Evolutionary conservation across 2,329 filamentous ascomycete species (phyloP), one percentile per base, ranked within the genome.

Genomic region (Sporothrix globosa): DNA sequence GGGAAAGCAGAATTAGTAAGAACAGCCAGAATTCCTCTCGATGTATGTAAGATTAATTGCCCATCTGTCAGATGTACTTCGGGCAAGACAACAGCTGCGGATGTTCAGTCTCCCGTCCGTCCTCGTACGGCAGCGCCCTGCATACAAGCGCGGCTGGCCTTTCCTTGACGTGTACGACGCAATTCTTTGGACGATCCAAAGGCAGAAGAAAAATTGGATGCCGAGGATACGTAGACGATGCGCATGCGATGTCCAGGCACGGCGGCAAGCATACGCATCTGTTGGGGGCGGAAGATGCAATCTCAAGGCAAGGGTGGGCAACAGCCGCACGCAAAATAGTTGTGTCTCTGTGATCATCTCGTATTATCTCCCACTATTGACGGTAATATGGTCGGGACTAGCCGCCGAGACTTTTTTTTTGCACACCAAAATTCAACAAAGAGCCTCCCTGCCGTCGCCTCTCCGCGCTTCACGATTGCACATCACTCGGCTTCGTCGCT

Each of bases 61-160:
- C 41, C 39, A 63, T 63, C n/a, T 63, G n/a, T 46, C 39, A 46
- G 58, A 63, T 63, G 24, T 21, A 19, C n/a, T 6, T 63, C 58
- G 58, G 17, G 58, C 39, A 63, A 63, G 39, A 46, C 9, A 13
- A 63, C 58, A 63, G 58, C 39, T 46, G 19, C 58, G 13, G 58
- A 63, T 19, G 39, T 14, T 13, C 41, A 46, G n/a, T 46, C 39
- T 63, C 6, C 41, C 39, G 39, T 63, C 39, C 39, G 34, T 27
- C 14, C n/a, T 46, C 21, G 39, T 46, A 9, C 54, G n/a, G 54
- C 30, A 65, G 39, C 19, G 24, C 46, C 24, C 46, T 50, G 46
- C 63, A 53, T 66, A 50, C 46, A 67, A 39, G 65, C 65, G 65
- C 65, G 65, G 65, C 65, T 67, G 65, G n/a, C 34, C 34, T 34